Percentiles rank a stretch among this genome's conserved stretches.
These are phyloP conservation scores for Ascochyta fabae DNA, from an alignment of 2,329 filamentous ascomycete species.

Conservation along the genomic window DNA sequence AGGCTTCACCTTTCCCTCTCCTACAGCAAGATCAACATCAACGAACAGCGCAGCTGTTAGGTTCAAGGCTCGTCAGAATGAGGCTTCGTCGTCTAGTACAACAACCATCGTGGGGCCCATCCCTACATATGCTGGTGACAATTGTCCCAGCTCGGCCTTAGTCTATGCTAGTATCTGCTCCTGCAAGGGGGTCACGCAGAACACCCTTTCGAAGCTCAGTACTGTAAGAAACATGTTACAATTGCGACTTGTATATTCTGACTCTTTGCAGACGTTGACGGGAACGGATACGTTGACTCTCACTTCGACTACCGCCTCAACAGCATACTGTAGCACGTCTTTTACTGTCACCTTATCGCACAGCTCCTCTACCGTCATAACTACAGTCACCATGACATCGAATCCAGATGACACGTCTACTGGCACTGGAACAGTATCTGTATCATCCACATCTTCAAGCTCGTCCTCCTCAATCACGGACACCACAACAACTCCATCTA, in stretches of 20 bases:
- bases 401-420: constrained; percentile 3
- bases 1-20: not conserved
- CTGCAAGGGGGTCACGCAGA: constrained; percentile 31
- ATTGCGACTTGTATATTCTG: not conserved
- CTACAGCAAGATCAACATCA: not conserved
- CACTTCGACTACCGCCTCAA: not conserved
- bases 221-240: constrained; percentile 23
- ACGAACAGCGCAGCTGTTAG: not conserved
- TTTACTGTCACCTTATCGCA: constrained; percentile 18
- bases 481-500: not conserved
- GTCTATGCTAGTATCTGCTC: constrained; percentile 37
- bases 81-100: constrained; percentile 1
- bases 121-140: constrained; percentile 32
- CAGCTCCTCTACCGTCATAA: constrained; percentile 12
- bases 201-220: constrained; percentile 22
- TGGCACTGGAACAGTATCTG: not conserved
- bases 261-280: constrained; percentile 21
- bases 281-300: constrained; percentile 11
- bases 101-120: constrained; percentile 27
- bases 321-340: constrained; percentile 15
- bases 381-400: not conserved
- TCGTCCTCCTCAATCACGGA: not conserved
- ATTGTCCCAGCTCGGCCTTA: constrained; percentile 16
- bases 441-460: not conserved
- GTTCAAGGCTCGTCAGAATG: constrained; percentile 1